These are phyloP conservation scores for Penicillium decumbens DNA, from an alignment of 2,329 filamentous ascomycete genomes.

Conservation along the genomic window DNA sequence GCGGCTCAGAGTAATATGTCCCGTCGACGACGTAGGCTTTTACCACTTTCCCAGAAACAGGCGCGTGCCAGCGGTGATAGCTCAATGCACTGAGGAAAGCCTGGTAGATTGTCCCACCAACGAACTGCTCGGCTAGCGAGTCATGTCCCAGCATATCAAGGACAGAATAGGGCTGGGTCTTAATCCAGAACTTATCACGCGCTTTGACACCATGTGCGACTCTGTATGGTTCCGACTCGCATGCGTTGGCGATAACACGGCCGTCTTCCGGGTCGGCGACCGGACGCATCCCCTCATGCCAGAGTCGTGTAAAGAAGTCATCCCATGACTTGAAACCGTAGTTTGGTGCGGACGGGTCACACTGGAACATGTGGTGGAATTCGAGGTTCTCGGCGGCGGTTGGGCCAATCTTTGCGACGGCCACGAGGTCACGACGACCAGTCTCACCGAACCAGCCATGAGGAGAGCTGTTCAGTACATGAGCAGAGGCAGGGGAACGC, in stretches of 20 bases:
- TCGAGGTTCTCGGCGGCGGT: constrained; percentile 17
- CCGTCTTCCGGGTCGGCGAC: constrained; percentile 52
- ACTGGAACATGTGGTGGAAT: constrained; percentile 31
- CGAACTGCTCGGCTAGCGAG: constrained; percentile 49
- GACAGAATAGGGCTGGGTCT: constrained; percentile 64
- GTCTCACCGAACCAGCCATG: constrained; percentile 55
- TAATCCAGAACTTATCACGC: constrained; percentile 63
- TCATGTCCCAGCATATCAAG: constrained; percentile 60
- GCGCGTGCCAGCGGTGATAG: constrained; percentile 69
- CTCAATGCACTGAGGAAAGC: constrained; percentile 63
- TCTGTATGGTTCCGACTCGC: constrained; percentile 59
- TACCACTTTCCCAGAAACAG: constrained; percentile 58
- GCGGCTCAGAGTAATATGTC: constrained; percentile 63
- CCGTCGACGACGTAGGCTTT: constrained; percentile 58
- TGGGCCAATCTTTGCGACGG: constrained; percentile 22
- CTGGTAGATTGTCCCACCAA: constrained; percentile 64
- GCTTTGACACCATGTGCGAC: constrained; percentile 49
- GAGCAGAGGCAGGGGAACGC: constrained; percentile 51
- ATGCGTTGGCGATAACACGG: constrained; percentile 57
- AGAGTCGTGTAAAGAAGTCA: constrained; percentile 61
- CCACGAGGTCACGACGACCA: constrained; percentile 43
- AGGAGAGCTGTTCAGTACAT: constrained; percentile 43
- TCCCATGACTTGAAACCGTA: constrained; percentile 64
- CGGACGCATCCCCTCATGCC: constrained; percentile 54
- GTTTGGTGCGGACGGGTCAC: constrained; percentile 23